These are phyloP conservation scores for Ustilaginoidea virens DNA, from an alignment of 2,329 filamentous ascomycete species.

Conservation along the genomic window DNA sequence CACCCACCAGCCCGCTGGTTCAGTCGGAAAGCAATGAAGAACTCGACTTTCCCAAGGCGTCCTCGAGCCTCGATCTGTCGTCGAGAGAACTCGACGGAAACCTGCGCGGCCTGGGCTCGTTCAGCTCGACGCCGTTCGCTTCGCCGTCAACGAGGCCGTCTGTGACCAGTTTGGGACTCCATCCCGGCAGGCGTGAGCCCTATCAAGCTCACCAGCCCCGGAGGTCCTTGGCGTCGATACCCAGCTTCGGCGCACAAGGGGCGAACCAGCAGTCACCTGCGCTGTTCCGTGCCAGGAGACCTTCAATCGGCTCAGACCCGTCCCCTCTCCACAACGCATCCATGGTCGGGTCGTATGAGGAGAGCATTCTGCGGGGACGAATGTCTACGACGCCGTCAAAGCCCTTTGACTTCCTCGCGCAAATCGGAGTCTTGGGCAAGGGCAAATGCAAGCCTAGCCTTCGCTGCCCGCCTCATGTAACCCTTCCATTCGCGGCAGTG, in stretches of 20 bases:
- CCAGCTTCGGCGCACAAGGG: slow-evolving; percentile 21
- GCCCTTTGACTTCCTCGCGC: slow-evolving; percentile 81
- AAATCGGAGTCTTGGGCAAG: slow-evolving; percentile 83
- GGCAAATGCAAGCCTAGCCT: slow-evolving; percentile 79
- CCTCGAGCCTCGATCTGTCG: slow-evolving; percentile 34
- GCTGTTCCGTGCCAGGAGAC: slow-evolving; percentile 40
- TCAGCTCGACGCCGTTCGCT: slow-evolving; percentile 29
- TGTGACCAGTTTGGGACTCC: slow-evolving; percentile 11
- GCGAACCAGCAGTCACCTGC: slow-evolving; percentile 34
- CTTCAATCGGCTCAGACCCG: slow-evolving; percentile 58
- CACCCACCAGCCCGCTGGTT: slow-evolving; percentile 83
- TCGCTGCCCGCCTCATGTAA: slow-evolving; percentile 79
- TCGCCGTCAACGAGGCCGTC: slow-evolving; percentile 21
- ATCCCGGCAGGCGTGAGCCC: slow-evolving; percentile 41
- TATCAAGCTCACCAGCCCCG: slow-evolving; percentile 70
- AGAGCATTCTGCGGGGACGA: slow-evolving; percentile 82
- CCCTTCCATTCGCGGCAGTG: slow-evolving; percentile 79
- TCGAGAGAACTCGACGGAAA: slow-evolving; percentile 27
- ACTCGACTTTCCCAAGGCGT: slow-evolving; percentile 36
- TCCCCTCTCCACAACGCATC: slow-evolving; percentile 77
- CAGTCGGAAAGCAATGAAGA: slow-evolving; percentile 79
- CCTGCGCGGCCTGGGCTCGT: slow-evolving; percentile 58
- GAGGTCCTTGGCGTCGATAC: slow-evolving; percentile 52
- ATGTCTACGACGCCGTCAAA: slow-evolving; percentile 96
- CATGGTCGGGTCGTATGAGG: slow-evolving; percentile 96